These are phyloP conservation scores for Ophiocordyceps camponoti-rufipedis DNA, from an alignment of 2,329 filamentous ascomycete genomes.

Conservation along the genomic window DNA sequence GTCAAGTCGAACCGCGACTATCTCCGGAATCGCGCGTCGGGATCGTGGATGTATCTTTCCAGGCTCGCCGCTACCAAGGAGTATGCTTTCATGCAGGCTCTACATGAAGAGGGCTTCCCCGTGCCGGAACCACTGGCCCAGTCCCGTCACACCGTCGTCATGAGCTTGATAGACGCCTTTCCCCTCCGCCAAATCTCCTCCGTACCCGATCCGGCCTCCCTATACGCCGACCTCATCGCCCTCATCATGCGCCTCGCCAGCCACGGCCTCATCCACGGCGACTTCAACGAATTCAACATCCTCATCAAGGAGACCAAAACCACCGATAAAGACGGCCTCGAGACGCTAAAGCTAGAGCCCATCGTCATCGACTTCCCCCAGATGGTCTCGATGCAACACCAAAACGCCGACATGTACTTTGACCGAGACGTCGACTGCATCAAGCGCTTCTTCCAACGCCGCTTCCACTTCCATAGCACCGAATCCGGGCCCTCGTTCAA, in stretches of 20 bases:
- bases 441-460: slow-evolving; percentile 79
- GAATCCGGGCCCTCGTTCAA: slow-evolving; percentile 71
- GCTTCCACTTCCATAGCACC: slow-evolving; percentile 74
- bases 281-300: slow-evolving; percentile 99
- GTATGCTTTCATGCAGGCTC: slow-evolving; percentile 80
- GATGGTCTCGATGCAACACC: slow-evolving; percentile 89
- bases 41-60: slow-evolving; percentile 97
- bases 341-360: slow-evolving; percentile 42
- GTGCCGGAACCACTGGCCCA: slow-evolving; percentile 80
- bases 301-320: slow-evolving; percentile 59
- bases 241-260: slow-evolving; percentile 71
- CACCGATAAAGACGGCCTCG: slow-evolving; percentile 19
- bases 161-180: slow-evolving; percentile 84
- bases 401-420: slow-evolving; percentile 93
- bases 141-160: slow-evolving; percentile 88
- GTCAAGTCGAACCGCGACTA: slow-evolving; percentile 96
- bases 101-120: slow-evolving; percentile 68
- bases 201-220: slow-evolving; percentile 63
- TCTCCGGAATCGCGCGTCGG: slow-evolving; percentile 59
- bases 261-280: slow-evolving; percentile 85
- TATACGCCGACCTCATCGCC: slow-evolving; percentile 82
- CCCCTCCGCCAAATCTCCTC: slow-evolving; percentile 75
- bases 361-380: slow-evolving; percentile 96
- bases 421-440: slow-evolving; percentile 90
- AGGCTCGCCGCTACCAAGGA: slow-evolving; percentile 86